These are phyloP conservation scores for Ricinus communis DNA, from an alignment of 345 rosid species.

Conservation along the genomic window DNA sequence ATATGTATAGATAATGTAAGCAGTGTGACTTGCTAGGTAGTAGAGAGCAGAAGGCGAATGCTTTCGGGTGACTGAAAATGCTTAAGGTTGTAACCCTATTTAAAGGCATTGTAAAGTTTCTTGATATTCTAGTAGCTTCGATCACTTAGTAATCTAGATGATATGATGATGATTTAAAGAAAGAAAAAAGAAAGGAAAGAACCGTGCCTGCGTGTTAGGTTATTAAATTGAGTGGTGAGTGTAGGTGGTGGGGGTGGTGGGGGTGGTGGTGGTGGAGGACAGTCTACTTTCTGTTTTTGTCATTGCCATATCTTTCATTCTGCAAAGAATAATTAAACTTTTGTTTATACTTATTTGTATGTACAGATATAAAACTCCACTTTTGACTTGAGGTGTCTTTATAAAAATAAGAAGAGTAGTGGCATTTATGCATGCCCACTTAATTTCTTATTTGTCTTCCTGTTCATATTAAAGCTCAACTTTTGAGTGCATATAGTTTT, in stretches of 20 bases:
- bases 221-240: conserved; percentile 2
- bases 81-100: conserved; percentile 7
- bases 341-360: no score
- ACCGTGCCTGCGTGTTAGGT: background rate
- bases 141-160: background rate
- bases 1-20: no score
- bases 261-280: conserved; percentile 15
- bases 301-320: background rate
- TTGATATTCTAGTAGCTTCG: conserved; percentile 13
- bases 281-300: background rate
- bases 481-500: background rate
- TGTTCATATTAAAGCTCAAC: background rate
- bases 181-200: background rate
- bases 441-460: background rate
- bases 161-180: background rate
- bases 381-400: conserved; percentile 6
- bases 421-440: conserved; percentile 1
- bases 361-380: background rate
- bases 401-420: background rate
- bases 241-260: conserved; percentile 11
- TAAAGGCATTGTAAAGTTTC: conserved; percentile 11
- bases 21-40: no score
- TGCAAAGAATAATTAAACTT: no score
- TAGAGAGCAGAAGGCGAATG: background rate
- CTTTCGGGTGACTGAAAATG: conserved; percentile 7